Evolutionary conservation across 2,329 filamentous ascomycete species (phyloP).

Genomic region (Teratosphaeria nubilosa): DNA sequence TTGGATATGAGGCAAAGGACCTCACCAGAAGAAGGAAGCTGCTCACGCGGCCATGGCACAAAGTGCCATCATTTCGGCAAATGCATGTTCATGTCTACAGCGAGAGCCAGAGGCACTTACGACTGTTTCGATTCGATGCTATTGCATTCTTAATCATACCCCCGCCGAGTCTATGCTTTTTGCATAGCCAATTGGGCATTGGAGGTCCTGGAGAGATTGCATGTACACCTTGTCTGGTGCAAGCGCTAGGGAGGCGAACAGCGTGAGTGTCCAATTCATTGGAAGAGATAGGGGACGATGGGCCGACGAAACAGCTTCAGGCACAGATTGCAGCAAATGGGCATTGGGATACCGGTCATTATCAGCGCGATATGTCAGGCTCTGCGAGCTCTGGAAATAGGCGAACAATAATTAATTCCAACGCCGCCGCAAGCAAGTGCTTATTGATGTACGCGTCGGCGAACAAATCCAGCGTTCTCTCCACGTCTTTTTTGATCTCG

Average conservation of each 20-base stretch:
- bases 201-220: not conserved
- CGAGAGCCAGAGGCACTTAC: not conserved
- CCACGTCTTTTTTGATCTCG: conserved; percentile 35
- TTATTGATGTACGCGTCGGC: conserved; percentile 84
- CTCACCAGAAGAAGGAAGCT: conserved; percentile 4
- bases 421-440: conserved; percentile 70
- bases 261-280: no score
- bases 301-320: not conserved
- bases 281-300: no score
- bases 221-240: not conserved
- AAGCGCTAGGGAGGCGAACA: no score
- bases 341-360: not conserved
- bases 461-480: conserved; percentile 55
- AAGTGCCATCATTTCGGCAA: not conserved
- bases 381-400: conserved; percentile 78
- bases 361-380: conserved; percentile 26
- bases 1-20: conserved; percentile 1
- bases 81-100: not conserved
- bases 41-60: conserved; percentile 14
- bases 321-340: not conserved
- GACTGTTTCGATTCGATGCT: not conserved
- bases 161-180: not conserved
- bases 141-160: not conserved
- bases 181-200: not conserved
- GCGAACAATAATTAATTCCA: conserved; percentile 73